Percentiles rank a stretch among this genome's conserved stretches.
Evolutionary conservation across 805 yeast species (phyloP).

Genomic region (Debaryomyces prosopidis): DNA sequence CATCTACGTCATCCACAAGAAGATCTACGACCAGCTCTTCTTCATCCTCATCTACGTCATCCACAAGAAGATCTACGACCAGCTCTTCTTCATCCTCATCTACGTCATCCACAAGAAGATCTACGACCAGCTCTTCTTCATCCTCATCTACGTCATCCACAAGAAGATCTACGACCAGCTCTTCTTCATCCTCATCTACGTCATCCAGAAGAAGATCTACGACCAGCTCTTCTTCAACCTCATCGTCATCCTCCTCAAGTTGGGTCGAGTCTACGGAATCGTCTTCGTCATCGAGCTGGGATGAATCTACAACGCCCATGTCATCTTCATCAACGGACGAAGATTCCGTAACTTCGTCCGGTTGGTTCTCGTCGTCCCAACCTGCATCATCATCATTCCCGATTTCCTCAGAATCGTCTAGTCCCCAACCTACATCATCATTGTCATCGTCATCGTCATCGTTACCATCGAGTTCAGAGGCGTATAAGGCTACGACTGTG

Average conservation of each 20-base stretch:
- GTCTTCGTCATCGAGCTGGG: neutral
- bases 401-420: conserved; percentile 15
- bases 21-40: too few relatives aligned
- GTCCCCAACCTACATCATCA: conserved; percentile 12
- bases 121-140: conserved; percentile 8
- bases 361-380: conserved; percentile 9
- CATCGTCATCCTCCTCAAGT: conserved; percentile 13
- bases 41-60: conserved; percentile 2
- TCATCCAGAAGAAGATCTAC: conserved; percentile 15
- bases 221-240: conserved; percentile 15
- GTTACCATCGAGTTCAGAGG: conserved; percentile 14
- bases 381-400: conserved; percentile 12
- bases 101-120: conserved; percentile 3
- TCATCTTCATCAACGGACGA: conserved; percentile 4
- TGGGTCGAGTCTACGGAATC: conserved; percentile 9
- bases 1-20: conserved; percentile 10
- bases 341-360: conserved; percentile 16
- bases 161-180: conserved; percentile 15
- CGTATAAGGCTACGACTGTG: conserved; percentile 9
- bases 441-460: conserved; percentile 18
- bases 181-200: conserved; percentile 19
- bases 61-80: conserved; percentile 2
- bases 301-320: conserved; percentile 7
- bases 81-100: conserved; percentile 10
- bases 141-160: conserved; percentile 13